These are phyloP conservation scores for Plasmodium adleri DNA, from an alignment of 169 alveolate genomes.

Conservation along the genomic window DNA sequence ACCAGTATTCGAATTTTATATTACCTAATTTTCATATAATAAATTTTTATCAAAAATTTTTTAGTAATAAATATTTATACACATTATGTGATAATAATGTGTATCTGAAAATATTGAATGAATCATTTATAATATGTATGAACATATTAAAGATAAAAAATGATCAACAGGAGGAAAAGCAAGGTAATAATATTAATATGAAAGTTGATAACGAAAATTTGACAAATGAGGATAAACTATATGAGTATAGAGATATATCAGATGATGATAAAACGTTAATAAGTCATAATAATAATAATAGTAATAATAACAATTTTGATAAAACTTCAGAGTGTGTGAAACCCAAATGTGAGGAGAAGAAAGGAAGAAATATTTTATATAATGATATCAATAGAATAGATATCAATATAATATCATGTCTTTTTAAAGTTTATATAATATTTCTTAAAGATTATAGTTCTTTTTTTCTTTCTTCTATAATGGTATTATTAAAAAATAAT, in stretches of 20 bases:
- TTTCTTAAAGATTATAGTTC: conserved; percentile 33
- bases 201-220: too few species aligned
- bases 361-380: too few species aligned
- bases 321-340: neutral
- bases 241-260: neutral
- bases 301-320: neutral
- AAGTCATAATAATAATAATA: neutral
- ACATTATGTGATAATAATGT: conserved; percentile 49
- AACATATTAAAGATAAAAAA: neutral
- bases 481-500: conserved; percentile 31
- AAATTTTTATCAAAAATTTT: conserved; percentile 30
- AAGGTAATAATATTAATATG: too few species aligned
- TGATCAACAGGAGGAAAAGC: neutral
- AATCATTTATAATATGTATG: conserved; percentile 19
- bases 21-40: conserved; percentile 3
- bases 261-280: neutral
- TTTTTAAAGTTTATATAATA: conserved; percentile 29
- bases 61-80: conserved; percentile 62
- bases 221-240: too few species aligned
- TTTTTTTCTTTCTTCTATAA: conserved; percentile 25
- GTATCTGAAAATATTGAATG: conserved; percentile 42
- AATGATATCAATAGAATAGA: too few species aligned
- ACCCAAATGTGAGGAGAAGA: too few species aligned
- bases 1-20: neutral
- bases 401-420: conserved; percentile 5